Evolutionary conservation across 768 basidiomycete genomes (phyloP).

Genomic region (Boletus rubropictus): DNA sequence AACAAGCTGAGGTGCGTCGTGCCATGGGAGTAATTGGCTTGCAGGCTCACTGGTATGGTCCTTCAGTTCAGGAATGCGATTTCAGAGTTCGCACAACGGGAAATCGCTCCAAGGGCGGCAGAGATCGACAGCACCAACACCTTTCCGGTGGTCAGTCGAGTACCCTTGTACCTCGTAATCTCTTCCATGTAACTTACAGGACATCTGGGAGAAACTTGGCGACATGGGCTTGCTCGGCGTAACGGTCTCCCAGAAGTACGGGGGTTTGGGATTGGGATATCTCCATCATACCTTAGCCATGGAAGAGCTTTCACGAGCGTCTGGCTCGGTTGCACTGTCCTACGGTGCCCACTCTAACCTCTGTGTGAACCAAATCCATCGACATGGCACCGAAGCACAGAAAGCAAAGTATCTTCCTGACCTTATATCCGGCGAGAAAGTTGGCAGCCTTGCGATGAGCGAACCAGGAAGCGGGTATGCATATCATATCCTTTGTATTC

Average conservation of each 20-base stretch:
- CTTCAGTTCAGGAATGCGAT: conserved; percentile 77
- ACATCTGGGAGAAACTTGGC: conserved; percentile 85
- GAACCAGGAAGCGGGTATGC: conserved; percentile 73
- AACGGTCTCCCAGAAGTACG: conserved; percentile 74
- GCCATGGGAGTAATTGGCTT: neutral
- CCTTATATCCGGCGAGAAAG: conserved; percentile 71
- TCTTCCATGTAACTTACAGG: conserved; percentile 38
- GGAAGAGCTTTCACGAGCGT: conserved; percentile 89
- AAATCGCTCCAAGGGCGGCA: conserved; percentile 79
- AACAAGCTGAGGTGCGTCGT: conserved; percentile 66
- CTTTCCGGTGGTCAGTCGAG: conserved; percentile 58
- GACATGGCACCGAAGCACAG: conserved; percentile 79
- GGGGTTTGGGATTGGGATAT: conserved; percentile 81
- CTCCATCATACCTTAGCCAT: conserved; percentile 87
- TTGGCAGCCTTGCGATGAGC: conserved; percentile 93
- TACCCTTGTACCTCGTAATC: neutral
- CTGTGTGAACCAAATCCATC: conserved; percentile 79
- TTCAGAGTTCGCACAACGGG: conserved; percentile 71
- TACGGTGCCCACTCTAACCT: conserved; percentile 92
- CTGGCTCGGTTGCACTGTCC: conserved; percentile 87
- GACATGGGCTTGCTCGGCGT: conserved; percentile 89
- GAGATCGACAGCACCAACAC: conserved; percentile 83
- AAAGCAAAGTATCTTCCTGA: conserved; percentile 77
- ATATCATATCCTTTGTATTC: neutral
- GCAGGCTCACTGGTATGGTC: neutral